phyloP scores from a whole-genome alignment of 495 filamentous ascomycete genomes.

The Sphaerosporella brunnea region DNA sequence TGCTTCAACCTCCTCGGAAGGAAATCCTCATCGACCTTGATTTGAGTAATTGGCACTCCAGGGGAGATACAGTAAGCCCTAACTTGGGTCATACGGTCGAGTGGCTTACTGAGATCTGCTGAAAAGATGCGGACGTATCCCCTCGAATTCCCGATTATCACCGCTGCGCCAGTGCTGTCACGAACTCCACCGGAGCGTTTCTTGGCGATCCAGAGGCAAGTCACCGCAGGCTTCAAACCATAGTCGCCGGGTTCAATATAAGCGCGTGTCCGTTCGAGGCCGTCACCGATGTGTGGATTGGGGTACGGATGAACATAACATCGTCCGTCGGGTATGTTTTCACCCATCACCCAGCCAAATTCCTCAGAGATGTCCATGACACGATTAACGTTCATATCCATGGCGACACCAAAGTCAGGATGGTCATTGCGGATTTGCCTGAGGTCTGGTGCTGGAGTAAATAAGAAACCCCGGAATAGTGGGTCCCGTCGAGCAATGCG shows the following conservation, averaged over 20 bases:
- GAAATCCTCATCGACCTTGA: constrained; percentile 70
- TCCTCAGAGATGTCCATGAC: constrained; percentile 25
- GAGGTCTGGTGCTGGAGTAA: no score
- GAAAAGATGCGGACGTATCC: constrained; percentile 49
- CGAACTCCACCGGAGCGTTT: constrained; percentile 41
- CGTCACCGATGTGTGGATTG: constrained; percentile 10
- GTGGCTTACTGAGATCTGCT: constrained; percentile 50
- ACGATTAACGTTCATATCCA: constrained; percentile 18
- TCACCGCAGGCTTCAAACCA: constrained; percentile 33
- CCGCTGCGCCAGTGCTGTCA: constrained; percentile 55
- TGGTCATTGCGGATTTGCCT: not conserved
- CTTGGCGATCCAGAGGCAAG: constrained; percentile 85
- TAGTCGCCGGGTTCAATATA: constrained; percentile 13
- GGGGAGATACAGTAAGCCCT: constrained; percentile 78
- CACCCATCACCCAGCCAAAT: constrained; percentile 25
- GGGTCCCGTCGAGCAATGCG: no score
- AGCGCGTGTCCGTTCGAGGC: constrained; percentile 4
- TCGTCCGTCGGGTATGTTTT: constrained; percentile 22
- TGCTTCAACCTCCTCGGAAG: constrained; percentile 46
- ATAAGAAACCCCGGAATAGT: no score
- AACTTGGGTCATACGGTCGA: constrained; percentile 36
- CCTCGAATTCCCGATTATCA: constrained; percentile 67
- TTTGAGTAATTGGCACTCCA: constrained; percentile 74
- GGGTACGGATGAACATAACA: constrained; percentile 18
- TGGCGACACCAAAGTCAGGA: constrained; percentile 17